Evolutionary conservation across 2,329 filamentous ascomycete species (phyloP).

Genomic region (Diaporthe aspalathi): DNA sequence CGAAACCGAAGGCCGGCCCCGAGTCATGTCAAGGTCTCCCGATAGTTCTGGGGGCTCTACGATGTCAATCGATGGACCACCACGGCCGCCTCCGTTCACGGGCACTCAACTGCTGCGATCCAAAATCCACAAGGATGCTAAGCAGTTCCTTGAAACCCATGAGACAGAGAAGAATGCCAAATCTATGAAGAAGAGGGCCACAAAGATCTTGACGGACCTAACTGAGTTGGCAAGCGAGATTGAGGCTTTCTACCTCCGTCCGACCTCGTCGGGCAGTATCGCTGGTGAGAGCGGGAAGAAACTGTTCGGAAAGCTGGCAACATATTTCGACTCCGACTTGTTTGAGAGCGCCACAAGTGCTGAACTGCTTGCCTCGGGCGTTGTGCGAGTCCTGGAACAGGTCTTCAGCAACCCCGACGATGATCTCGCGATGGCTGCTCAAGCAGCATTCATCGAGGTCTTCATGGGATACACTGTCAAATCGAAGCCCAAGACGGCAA

Average conservation of each 20-base stretch:
- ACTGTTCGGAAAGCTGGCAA: constrained; percentile 80
- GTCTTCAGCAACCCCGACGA: constrained; percentile 81
- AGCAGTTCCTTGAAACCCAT: constrained; percentile 85
- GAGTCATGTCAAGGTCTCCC: constrained; percentile 74
- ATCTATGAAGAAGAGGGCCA: constrained; percentile 81
- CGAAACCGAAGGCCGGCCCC: constrained; percentile 58
- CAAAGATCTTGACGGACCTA: constrained; percentile 78
- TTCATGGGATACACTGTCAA: constrained; percentile 86
- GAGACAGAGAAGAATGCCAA: constrained; percentile 80
- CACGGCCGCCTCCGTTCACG: constrained; percentile 56
- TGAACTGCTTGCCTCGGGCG: constrained; percentile 88
- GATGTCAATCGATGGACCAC: constrained; percentile 70
- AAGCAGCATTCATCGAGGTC: constrained; percentile 86
- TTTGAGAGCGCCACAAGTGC: constrained; percentile 95
- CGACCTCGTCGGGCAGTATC: constrained; percentile 57
- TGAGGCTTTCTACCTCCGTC: constrained; percentile 74
- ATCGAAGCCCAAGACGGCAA: constrained; percentile 72
- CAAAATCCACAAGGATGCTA: constrained; percentile 80
- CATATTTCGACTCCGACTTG: constrained; percentile 89
- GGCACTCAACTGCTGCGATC: constrained; percentile 72
- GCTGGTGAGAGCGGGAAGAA: constrained; percentile 65
- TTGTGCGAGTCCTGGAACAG: constrained; percentile 85
- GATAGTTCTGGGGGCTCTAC: constrained; percentile 74
- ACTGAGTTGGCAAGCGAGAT: constrained; percentile 79
- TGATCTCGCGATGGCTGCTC: constrained; percentile 71